Conservation (phyloP, 2,329 filamentous ascomycete species). For the Cladorrhinum sp. region DNA sequence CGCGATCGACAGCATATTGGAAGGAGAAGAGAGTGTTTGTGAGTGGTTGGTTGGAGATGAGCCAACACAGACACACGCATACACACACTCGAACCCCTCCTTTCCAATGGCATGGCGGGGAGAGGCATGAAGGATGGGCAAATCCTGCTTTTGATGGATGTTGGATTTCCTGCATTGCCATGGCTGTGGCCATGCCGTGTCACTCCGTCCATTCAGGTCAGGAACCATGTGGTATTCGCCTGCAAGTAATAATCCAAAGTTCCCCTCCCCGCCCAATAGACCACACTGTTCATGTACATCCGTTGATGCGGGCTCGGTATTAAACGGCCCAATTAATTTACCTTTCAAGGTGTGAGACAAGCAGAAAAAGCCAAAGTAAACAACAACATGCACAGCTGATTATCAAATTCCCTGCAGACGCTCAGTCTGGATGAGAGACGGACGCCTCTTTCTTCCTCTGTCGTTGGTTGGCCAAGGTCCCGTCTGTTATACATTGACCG, state of each 20-base stretch:
- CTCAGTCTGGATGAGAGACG: not conserved
- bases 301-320: not conserved
- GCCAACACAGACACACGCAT: not conserved
- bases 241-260: not conserved
- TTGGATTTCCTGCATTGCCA: not conserved
- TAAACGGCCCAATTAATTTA: not conserved
- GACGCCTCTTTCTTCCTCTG: not conserved
- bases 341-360: not conserved
- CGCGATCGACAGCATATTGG: not conserved
- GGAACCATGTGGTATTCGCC: not conserved
- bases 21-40: not conserved
- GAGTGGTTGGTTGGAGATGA: not conserved
- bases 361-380: not conserved
- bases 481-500: constrained; percentile 23
- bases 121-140: not conserved
- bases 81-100: not conserved
- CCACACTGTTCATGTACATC: not conserved
- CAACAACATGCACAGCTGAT: not conserved
- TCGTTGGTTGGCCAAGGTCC: constrained; percentile 9
- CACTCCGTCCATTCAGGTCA: not conserved
- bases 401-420: not conserved
- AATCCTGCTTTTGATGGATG: not conserved
- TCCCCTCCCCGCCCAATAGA: not conserved
- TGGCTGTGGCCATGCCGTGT: not conserved
- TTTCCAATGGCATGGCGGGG: not conserved